Percentiles rank a stretch among this genome's conserved stretches.
Evolutionary conservation across 208 protist genomes (phyloP).

Genomic region (Wallacemonas sp.): DNA sequence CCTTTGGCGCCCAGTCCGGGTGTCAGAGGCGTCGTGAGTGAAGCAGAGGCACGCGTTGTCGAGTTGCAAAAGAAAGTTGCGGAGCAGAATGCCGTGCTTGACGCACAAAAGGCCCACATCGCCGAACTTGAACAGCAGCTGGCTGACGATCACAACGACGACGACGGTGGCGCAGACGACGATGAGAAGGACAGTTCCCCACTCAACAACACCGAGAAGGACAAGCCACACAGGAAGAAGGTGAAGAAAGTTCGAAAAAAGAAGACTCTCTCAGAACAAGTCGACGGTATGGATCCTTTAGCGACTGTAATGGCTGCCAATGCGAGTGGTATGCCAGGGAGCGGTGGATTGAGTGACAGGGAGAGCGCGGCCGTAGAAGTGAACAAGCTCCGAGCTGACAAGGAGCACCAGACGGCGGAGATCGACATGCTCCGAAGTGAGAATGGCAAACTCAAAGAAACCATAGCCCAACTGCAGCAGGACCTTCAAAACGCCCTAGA

Average conservation of each 20-base stretch:
- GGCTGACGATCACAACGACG: neutral
- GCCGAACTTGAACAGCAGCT: slow-evolving; percentile 41
- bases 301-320: slow-evolving; percentile 17
- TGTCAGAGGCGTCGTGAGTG: slow-evolving; percentile 14
- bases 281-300: slow-evolving; percentile 26
- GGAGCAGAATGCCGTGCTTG: slow-evolving; percentile 23
- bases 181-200: slow-evolving; percentile 7
- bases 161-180: slow-evolving; percentile 12
- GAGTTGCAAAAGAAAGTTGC: slow-evolving; percentile 10
- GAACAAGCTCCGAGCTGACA: neutral
- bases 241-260: slow-evolving; percentile 58
- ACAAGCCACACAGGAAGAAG: slow-evolving; percentile 31
- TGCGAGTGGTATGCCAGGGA: slow-evolving; percentile 15
- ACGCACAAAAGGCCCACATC: slow-evolving; percentile 31
- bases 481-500: slow-evolving; percentile 42
- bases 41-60: slow-evolving; percentile 21
- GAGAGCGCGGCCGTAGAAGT: slow-evolving; percentile 3
- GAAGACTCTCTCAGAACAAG: slow-evolving; percentile 47
- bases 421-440: slow-evolving; percentile 41
- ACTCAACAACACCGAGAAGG: slow-evolving; percentile 2
- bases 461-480: slow-evolving; percentile 39
- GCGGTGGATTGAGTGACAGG: slow-evolving; percentile 11
- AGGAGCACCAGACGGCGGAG: slow-evolving; percentile 27
- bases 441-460: slow-evolving; percentile 57
- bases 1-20: neutral